Conservation (phyloP, 495 filamentous ascomycete genomes). For the Aspergillus wentii region DNA sequence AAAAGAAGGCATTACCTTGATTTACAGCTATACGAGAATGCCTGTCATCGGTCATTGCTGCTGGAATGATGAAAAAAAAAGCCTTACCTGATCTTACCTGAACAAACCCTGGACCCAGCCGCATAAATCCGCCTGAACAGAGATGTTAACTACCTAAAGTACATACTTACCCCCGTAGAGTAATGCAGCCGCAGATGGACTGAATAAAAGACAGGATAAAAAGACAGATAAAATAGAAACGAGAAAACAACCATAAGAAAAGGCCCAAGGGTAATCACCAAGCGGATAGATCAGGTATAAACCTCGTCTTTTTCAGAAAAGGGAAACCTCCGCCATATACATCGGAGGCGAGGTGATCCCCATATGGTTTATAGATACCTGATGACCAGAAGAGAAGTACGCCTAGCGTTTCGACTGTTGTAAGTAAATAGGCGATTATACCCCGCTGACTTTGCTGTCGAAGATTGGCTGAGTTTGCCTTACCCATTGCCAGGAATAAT, state of each 20-base stretch:
- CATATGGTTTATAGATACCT: constrained; percentile 2
- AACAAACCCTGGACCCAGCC: constrained; percentile 14
- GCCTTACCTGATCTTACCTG: constrained; percentile 72
- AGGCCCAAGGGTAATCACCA: constrained; percentile 10
- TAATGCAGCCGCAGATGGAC: constrained; percentile 9
- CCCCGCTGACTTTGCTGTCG: background rate
- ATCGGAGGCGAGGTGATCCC: background rate
- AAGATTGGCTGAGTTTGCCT: constrained; percentile 26
- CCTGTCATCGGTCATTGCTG: constrained; percentile 30
- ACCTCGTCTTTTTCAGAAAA: constrained; percentile 4
- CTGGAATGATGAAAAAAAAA: too few species aligned
- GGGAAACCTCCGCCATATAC: background rate
- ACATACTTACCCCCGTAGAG: constrained; percentile 52
- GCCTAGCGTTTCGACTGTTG: constrained; percentile 10
- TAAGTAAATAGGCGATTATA: constrained; percentile 10
- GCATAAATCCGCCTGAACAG: constrained; percentile 13
- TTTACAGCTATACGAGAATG: constrained; percentile 25
- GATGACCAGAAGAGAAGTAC: constrained; percentile 3
- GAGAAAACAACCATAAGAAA: constrained; percentile 16
- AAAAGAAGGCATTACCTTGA: constrained; percentile 16
- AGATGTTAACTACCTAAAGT: constrained; percentile 34
- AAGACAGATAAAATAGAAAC: constrained; percentile 12
- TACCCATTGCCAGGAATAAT: constrained; percentile 64
- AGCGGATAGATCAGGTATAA: constrained; percentile 1
- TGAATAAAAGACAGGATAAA: constrained; percentile 11